Base-by-base conservation (phyloP, 495 filamentous ascomycete genomes). In the Massariosphaeria phaeospora region DNA sequence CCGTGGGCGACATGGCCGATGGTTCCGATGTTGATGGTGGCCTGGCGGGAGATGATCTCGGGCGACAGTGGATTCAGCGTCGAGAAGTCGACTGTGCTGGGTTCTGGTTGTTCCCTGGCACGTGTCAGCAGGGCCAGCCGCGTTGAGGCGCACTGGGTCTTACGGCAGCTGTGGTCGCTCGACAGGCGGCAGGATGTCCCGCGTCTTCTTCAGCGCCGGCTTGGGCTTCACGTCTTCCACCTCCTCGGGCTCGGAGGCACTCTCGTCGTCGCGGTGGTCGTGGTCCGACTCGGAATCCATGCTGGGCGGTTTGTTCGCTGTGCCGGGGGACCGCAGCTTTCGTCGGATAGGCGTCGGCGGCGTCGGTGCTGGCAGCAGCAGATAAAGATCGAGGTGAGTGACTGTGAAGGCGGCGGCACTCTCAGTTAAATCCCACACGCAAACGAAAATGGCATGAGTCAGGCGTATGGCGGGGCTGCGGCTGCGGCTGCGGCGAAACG, bases 1-100 rank as follows among this genome's bases (percentile, higher is more conserved):
- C 93, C 90, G 82, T 97, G 91, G 64, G 93, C 94, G 77, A 96
- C 91, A 71, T 97, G 94, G 42, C 93, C 93, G 71, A 98, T 97
- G 30, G 93, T 96, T 59, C 91, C 93, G 65, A 98, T 96, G 74
- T 98, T 98, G 76, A 96, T 95, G 30, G 94, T 98, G 20, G 93
- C 93, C 79, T 98, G 93, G 52, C 94, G 83, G 52, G 86, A 83
- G 67, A 98, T 98, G 64, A 98, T 96, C 66, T 97, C 93, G 56
- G 93, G 91, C 2, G 91, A 89, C 52, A 96, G 75, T 33, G 93
- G 94, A 47, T 76, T 88, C 56, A 98, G 72, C 23, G 73, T 79
- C 46, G 79, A 77, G 59, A 94, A 76, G 64, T 96, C 89, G 55
- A 98, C 76, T 54, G 86, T 82, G 61, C 83, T 78, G 60, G 93